Evolutionary conservation across 768 basidiomycete genomes (phyloP).

Genomic region (Imleria badia): DNA sequence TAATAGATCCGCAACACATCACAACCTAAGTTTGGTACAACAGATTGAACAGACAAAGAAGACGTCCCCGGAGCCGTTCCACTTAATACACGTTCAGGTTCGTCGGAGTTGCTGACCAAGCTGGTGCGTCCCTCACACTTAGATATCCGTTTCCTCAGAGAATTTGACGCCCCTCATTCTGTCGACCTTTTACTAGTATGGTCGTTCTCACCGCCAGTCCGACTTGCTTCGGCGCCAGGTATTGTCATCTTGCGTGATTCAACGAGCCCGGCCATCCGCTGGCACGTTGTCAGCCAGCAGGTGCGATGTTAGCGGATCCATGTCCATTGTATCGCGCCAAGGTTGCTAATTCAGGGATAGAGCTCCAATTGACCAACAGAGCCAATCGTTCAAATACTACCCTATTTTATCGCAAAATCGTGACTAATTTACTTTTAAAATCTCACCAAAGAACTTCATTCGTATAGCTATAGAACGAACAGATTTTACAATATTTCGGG

Average conservation of each 20-base stretch:
- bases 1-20: no score
- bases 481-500: neutral
- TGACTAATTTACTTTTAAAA: neutral
- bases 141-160: neutral
- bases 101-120: no score
- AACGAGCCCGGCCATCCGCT: neutral
- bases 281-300: neutral
- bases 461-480: neutral
- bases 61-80: neutral
- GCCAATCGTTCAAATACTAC: neutral
- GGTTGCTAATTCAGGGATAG: conserved; percentile 1
- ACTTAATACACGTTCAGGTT: no score
- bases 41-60: neutral
- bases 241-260: neutral
- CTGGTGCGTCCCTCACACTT: neutral
- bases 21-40: no score
- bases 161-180: neutral
- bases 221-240: neutral
- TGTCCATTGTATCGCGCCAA: neutral
- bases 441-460: neutral
- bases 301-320: neutral
- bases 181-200: neutral
- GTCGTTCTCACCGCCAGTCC: neutral
- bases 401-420: neutral
- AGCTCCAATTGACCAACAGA: neutral